A percentile compares a stretch with the other conserved stretches of the same genome.
Evolutionary conservation across 257 asterid species (phyloP).

Genomic region (Perilla frutescens): DNA sequence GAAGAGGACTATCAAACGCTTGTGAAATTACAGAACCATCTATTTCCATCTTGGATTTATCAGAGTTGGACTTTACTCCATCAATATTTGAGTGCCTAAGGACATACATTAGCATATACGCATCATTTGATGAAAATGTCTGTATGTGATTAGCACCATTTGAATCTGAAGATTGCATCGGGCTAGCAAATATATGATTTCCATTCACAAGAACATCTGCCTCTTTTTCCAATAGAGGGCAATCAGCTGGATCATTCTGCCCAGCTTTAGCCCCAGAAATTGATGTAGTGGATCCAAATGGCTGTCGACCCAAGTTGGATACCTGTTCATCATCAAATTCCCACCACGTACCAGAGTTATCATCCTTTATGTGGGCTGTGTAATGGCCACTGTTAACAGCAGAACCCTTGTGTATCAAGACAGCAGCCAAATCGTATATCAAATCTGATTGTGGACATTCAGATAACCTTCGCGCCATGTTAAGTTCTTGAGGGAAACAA

Average conservation of each 20-base stretch:
- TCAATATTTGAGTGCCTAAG: constrained; percentile 53
- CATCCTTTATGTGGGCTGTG: constrained; percentile 89
- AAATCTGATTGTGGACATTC: constrained; percentile 61
- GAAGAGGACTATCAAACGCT: constrained; percentile 55
- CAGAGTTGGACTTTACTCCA: constrained; percentile 35
- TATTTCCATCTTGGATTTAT: constrained; percentile 46
- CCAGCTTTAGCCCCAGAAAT: constrained; percentile 54
- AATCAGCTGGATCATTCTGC: constrained; percentile 49
- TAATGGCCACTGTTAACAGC: constrained; percentile 98
- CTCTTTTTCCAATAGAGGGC: constrained; percentile 49
- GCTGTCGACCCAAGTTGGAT: constrained; percentile 79
- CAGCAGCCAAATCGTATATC: constrained; percentile 89
- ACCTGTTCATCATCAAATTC: constrained; percentile 96
- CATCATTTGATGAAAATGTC: constrained; percentile 86
- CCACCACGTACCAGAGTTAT: constrained; percentile 92
- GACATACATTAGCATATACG: constrained; percentile 94
- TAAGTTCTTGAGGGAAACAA: constrained; percentile 79
- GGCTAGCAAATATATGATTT: constrained; percentile 43
- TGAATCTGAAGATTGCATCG: constrained; percentile 47
- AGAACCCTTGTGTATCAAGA: constrained; percentile 96
- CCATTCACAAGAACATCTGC: constrained; percentile 47
- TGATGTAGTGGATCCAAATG: constrained; percentile 68
- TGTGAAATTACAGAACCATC: constrained; percentile 40
- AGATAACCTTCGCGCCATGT: constrained; percentile 75
- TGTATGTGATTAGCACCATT: constrained; percentile 52